Base-by-base conservation (phyloP, 345 rosid species). In the Nephelium lappaceum region DNA sequence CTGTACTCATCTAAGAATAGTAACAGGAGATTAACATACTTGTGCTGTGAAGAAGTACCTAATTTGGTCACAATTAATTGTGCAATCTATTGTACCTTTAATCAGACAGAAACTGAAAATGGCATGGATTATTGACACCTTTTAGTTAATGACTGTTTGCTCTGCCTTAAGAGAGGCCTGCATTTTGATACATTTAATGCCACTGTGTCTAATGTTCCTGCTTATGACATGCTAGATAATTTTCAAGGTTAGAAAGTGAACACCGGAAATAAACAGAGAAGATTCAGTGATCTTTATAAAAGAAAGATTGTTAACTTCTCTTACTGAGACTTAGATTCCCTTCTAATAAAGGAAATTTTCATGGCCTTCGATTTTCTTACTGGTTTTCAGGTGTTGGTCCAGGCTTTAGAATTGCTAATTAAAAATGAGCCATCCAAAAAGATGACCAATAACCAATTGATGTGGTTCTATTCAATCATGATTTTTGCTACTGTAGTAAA, bases 321-420 rank as follows among this genome's bases (percentile, higher is more conserved):
- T 27, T 27, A 27, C 31, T 27, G 1, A 27, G 31, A 27, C 31
- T 27, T 27, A 27, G 31, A 27, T 27, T 27, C 31, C 31, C 31
- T 27, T 27, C 31, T 27, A 27, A 27, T 27, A 27, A 27, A 27
- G 31, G 31, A 27, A 27, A 0, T 27, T 2, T 27, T 27, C 31
- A 27, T 45, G 9, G 24, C 69, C 51, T 53, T 63, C 16, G 58
- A 51, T 51, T 71, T 41, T 36, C 12, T 62, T 83, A 36, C 84
- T 93, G 98, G 99, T 5, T 92, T 96, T 73, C 97, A 93, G 85
- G 80, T 96, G 68, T 68, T 96, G 69, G n/a, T 95, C 19, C 87
- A 87, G 83, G 99, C 98, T 25, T 86, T 85, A 25, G 91, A 93
- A 82, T 80, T 90, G 78, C 75, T 96, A 36, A 77, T 90, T 41